phyloP scores from a whole-genome alignment of 192 early-diverging fungal genomes.

The Helicostylum pulchrum region DNA sequence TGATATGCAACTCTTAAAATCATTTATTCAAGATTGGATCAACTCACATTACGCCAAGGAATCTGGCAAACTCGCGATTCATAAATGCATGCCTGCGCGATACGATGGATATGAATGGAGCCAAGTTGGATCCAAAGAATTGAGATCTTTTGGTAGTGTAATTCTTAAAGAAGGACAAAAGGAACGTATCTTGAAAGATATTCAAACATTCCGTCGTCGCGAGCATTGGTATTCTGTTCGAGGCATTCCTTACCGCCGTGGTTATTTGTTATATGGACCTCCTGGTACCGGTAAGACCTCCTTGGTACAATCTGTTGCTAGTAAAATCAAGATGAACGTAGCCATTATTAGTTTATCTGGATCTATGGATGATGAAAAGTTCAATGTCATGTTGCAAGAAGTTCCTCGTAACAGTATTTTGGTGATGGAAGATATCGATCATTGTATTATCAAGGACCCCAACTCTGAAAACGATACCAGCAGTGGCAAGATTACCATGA shows the following conservation, averaged over 20 bases:
- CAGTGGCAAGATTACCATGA: slow-evolving; percentile 34
- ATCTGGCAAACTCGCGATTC: slow-evolving; percentile 16
- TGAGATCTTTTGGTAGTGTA: slow-evolving; percentile 46
- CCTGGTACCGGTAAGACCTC: slow-evolving; percentile 56
- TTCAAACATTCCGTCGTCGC: slow-evolving; percentile 40
- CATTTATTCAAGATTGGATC: slow-evolving; percentile 30
- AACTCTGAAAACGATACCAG: slow-evolving; percentile 15
- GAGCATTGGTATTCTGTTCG: slow-evolving; percentile 46
- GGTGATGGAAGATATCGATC: slow-evolving; percentile 55
- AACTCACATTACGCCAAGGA: slow-evolving; percentile 17
- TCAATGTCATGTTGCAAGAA: slow-evolving; percentile 38
- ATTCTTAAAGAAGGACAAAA: slow-evolving; percentile 48
- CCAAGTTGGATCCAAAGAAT: slow-evolving; percentile 21
- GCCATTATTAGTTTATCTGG: slow-evolving; percentile 48
- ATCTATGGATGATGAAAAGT: slow-evolving; percentile 41
- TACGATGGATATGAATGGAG: slow-evolving; percentile 16
- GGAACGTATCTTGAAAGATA: slow-evolving; percentile 42
- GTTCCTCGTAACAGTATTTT: slow-evolving; percentile 48
- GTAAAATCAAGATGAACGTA: slow-evolving; percentile 48
- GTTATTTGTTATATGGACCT: slow-evolving; percentile 51
- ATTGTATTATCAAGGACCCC: slow-evolving; percentile 17
- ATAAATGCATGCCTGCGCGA: slow-evolving; percentile 4
- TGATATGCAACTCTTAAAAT: slow-evolving; percentile 2
- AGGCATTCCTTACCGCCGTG: slow-evolving; percentile 53
- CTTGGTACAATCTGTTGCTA: slow-evolving; percentile 48